Evolutionary conservation across 2,329 filamentous ascomycete genomes (phyloP).

Genomic region (Aspergillus aculeatus): DNA sequence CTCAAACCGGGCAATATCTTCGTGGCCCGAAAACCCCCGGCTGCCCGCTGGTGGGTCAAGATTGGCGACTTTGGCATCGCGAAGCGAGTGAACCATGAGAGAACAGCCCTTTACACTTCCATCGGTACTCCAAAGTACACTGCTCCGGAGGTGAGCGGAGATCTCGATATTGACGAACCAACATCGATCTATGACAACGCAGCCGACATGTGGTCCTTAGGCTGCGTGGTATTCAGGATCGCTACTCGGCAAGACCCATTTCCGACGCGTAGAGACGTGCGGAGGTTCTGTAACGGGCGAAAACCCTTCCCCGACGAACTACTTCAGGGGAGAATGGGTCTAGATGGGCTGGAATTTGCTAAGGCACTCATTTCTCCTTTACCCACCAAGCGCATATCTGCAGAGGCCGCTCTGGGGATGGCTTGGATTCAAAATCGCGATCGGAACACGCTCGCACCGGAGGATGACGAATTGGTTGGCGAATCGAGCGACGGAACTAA

Average conservation of each 20-base stretch:
- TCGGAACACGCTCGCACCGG: too few relatives aligned
- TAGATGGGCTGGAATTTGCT: not conserved
- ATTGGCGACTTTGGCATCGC: not conserved
- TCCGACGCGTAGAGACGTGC: not conserved
- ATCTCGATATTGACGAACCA: not conserved
- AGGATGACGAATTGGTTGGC: too few relatives aligned
- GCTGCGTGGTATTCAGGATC: not conserved
- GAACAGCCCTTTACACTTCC: not conserved
- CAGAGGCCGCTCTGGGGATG: not conserved
- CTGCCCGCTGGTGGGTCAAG: not conserved
- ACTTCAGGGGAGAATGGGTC: not conserved
- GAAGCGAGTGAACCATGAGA: not conserved
- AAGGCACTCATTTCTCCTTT: not conserved
- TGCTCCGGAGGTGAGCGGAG: not conserved
- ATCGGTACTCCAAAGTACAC: not conserved
- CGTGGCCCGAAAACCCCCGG: not conserved
- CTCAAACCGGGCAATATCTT: not conserved
- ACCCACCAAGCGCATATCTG: not conserved
- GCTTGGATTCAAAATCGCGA: not conserved
- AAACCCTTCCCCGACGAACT: not conserved
- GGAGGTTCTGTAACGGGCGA: not conserved
- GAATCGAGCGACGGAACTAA: too few relatives aligned
- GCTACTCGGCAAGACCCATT: not conserved
- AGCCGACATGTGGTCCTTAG: not conserved
- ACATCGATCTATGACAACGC: not conserved